Base-by-base conservation (phyloP, 2,329 filamentous ascomycete genomes). In the Penicillium sp. region DNA sequence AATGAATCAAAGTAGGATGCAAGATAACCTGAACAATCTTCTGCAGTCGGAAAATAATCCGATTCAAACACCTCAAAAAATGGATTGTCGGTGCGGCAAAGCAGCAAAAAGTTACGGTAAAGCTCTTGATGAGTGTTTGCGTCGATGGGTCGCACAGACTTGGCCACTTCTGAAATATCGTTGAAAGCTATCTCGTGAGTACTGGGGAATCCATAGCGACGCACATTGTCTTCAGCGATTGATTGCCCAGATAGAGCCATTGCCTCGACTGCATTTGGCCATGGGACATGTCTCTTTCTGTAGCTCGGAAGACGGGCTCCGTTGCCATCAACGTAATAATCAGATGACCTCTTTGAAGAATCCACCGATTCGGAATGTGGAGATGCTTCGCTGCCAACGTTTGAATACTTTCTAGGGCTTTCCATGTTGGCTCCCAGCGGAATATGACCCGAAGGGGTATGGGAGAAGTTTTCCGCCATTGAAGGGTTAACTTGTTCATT, bases 1-100 rank as follows among this genome's bases (percentile, higher is more conserved):
- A 75, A 76, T 39, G 68, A 65, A 35, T 67, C 62, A 22, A 74
- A 69, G 55, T 71, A 77, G 20, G 63, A 61, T n/a, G 51, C 40
- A 40, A 76, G 54, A 38, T 71, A 74, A 18, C 46, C 49, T 20
- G 62, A 68, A 46, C 73, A 51, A 9, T 56, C 41, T 18, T 63
- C 51, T 14, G 52, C 48, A 8, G 46, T 49, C 2, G 69, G 71
- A 20, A 74, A 73, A 27, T 45, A 49, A 3, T 60, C 55, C 0
- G 65, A 60, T 27, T 69, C 65, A 41, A 71, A 74, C n/a, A 57
- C 51, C 5, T 56, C 45, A 43, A 64, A 69, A n/a, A 71, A 54
- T 4, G 62, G 54, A 44, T 61, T 67, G 4, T 69, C 58, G 8
- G 50, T 63, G 44, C 63, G 56, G 47, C 72, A 74, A 11, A 73